Evolutionary conservation across 495 filamentous ascomycete species (phyloP), one percentile per base, ranked within the genome.

Genomic region (Bacidia gigantensis): DNA sequence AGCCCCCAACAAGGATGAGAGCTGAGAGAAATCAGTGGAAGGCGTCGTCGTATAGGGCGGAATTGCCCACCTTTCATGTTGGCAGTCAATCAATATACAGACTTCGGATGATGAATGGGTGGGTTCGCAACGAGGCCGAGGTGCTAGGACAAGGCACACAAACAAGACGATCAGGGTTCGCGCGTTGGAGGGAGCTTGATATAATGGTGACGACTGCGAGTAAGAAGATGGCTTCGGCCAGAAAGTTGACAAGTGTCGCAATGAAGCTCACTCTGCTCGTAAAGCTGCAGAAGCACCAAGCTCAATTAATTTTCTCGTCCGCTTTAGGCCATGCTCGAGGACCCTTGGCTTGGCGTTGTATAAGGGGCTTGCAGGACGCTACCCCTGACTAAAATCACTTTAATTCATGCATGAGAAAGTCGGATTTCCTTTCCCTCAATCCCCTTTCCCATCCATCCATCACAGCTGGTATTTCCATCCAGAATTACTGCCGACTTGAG

Each of bases 1-100:
- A 98, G 65, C 92, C 92, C 74, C 92, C 92, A 69, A 98, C 92
- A 65, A 98, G 90, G 83, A 98, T 97, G 64, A 98, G 81, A 69
- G 92, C 92, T 98, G 67, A 60, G 54, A 26, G 47, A 22, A 23
- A 17, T 54, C 26, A 55, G 41, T 41, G 22, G 24, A n/a, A 17
- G 14, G 26, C n/a, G 14, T 23, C 2, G 12, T 26, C 25, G n/a
- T 3, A n/a, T 47, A 18, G 23, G 20, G 17, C n/a, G 14, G 24
- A 29, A 12, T 14, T 11, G 26, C 26, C 11, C 3, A 50, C 47
- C 47, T 38, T 50, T 50, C 47, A 50, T 50, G 17, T 50, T 50
- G 44, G 14, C 29, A 14, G 29, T 7, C 29, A 7, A 5, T 5
- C 29, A 35, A 35, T 35, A 14, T 7, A 5, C 7, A 7, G 29